Conservation (phyloP, 129 eudicot genomes). For the Flaveria ramosissima region DNA sequence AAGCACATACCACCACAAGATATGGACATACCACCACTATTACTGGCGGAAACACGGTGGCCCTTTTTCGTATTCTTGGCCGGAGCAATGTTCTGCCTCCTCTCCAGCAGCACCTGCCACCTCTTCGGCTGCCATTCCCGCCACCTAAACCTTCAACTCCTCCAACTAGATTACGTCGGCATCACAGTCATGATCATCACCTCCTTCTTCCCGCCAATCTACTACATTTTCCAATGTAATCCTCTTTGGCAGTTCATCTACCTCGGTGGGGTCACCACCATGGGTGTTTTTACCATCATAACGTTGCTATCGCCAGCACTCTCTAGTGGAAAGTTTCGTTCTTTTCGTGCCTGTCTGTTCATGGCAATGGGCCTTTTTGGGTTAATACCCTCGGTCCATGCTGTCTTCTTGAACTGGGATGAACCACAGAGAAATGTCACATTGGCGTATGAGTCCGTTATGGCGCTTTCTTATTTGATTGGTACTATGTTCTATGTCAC, state of each 20-base stretch:
- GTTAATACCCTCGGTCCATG: constrained; percentile 73
- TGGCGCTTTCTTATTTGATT: constrained; percentile 75
- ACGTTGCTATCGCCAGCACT: constrained; percentile 78
- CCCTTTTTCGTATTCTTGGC: constrained; percentile 75
- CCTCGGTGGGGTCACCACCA: constrained; percentile 64
- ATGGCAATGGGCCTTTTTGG: constrained; percentile 89
- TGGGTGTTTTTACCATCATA: constrained; percentile 69
- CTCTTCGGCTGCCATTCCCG: constrained; percentile 93
- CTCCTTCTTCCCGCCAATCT: constrained; percentile 93
- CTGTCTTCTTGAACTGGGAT: constrained; percentile 58
- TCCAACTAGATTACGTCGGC: constrained; percentile 76
- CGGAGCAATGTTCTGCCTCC: constrained; percentile 95
- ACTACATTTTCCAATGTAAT: constrained; percentile 79
- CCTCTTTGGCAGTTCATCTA: constrained; percentile 78
- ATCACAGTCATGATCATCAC: constrained; percentile 89
- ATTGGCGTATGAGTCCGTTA: constrained; percentile 61
- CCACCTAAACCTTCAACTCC: constrained; percentile 50
- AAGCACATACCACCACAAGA: constrained; percentile 45
- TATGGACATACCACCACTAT: constrained; percentile 35
- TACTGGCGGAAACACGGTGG: constrained; percentile 54
- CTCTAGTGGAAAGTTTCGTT: constrained; percentile 63
- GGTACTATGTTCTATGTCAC: constrained; percentile 80
- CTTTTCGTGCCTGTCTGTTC: constrained; percentile 67
- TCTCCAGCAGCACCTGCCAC: constrained; percentile 89
- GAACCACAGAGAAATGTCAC: constrained; percentile 68